phyloP scores from a whole-genome alignment of 768 basidiomycete genomes.

The Kwoniella dejecticola region DNA sequence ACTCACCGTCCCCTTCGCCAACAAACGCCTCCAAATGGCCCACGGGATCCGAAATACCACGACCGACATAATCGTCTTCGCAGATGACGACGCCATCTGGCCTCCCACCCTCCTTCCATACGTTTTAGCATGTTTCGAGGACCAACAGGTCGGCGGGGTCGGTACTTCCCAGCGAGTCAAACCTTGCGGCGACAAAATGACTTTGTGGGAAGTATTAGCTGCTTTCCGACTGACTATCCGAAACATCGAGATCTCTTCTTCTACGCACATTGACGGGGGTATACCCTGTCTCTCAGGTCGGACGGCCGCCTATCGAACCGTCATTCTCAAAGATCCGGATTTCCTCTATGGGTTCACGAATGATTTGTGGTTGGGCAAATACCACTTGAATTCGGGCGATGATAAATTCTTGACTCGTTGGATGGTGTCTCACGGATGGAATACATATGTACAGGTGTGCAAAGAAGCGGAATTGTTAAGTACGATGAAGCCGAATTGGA shows the following conservation, averaged over 20 bases:
- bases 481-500: constrained; percentile 97
- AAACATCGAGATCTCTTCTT: constrained; percentile 86
- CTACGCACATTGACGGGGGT: constrained; percentile 90
- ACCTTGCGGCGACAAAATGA: constrained; percentile 73
- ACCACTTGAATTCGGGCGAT: constrained; percentile 91
- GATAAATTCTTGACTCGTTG: constrained; percentile 93
- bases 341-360: constrained; percentile 91
- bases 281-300: constrained; percentile 88
- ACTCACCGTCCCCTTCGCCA: constrained; percentile 86
- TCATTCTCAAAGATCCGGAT: constrained; percentile 92
- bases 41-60: constrained; percentile 88
- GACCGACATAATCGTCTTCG: constrained; percentile 91
- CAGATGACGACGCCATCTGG: constrained; percentile 96
- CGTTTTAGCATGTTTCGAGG: constrained; percentile 88
- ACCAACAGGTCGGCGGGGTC: constrained; percentile 88
- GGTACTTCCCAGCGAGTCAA: constrained; percentile 89
- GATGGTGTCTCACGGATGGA: constrained; percentile 97
- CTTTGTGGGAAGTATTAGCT: constrained; percentile 92
- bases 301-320: constrained; percentile 89
- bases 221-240: constrained; percentile 90
- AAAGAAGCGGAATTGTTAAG: constrained; percentile 69
- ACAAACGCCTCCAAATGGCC: constrained; percentile 91
- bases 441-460: constrained; percentile 71
- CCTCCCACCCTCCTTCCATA: constrained; percentile 86
- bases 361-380: constrained; percentile 90